Percentiles rank a stretch among this genome's conserved stretches.
phyloP scores from a whole-genome alignment of 1,284 basidiomycete species.

The Leccinum subrobustum region DNA sequence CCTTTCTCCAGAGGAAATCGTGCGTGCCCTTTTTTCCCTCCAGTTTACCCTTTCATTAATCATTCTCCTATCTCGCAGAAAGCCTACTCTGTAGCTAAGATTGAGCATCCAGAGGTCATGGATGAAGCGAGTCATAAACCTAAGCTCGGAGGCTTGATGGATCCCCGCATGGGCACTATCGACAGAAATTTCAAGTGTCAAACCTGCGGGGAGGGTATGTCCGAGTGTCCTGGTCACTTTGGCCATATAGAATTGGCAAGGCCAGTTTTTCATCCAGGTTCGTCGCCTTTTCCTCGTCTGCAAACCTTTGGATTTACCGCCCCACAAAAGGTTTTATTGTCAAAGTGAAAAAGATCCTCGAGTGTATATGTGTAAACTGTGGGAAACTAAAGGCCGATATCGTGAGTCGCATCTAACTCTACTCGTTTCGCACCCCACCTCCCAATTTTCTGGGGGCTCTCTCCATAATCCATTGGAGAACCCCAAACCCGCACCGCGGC shows the following conservation, averaged over 20 bases:
- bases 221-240: constrained; percentile 98
- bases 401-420: constrained; percentile 81
- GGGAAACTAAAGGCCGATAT: constrained; percentile 96
- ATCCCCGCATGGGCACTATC: constrained; percentile 97
- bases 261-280: constrained; percentile 96
- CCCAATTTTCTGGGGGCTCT: constrained; percentile 94
- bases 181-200: constrained; percentile 99
- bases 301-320: not conserved
- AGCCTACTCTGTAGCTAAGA: constrained; percentile 97
- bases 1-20: constrained; percentile 99
- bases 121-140: constrained; percentile 90
- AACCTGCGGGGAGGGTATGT: constrained; percentile 98
- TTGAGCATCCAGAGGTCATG: constrained; percentile 98
- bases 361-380: constrained; percentile 98
- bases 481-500: constrained; percentile 83
- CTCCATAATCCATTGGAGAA: constrained; percentile 79
- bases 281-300: constrained; percentile 26
- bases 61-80: constrained; percentile 57
- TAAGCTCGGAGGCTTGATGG: constrained; percentile 93
- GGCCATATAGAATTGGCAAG: constrained; percentile 97
- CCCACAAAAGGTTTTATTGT: constrained; percentile 82
- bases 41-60: constrained; percentile 7
- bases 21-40: constrained; percentile 45
- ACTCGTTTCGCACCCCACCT: constrained; percentile 89
- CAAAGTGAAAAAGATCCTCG: constrained; percentile 99